These are phyloP conservation scores for Myriosclerotinia scirpicola DNA, from an alignment of 2,329 filamentous ascomycete species.

Conservation along the genomic window DNA sequence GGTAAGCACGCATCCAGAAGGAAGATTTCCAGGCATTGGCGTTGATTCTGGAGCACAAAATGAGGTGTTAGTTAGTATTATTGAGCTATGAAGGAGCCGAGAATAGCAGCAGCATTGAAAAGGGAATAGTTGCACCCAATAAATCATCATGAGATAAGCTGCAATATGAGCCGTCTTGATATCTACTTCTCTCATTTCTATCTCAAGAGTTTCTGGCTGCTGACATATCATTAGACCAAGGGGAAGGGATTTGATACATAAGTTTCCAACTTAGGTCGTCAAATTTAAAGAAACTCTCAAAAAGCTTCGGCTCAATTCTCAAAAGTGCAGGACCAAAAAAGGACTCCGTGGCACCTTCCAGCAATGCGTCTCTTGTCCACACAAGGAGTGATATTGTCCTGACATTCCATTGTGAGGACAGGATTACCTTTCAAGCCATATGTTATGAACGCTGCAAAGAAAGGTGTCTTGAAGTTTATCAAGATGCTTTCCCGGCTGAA, in stretches of 20 bases:
- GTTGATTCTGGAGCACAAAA: not conserved
- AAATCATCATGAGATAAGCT: not conserved
- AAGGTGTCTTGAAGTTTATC: not conserved
- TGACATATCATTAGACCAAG: conserved; percentile 15
- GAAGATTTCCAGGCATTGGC: not conserved
- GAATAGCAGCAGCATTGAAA: not conserved
- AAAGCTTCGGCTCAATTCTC: conserved; percentile 3
- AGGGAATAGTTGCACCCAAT: not conserved
- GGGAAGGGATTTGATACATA: conserved; percentile 17
- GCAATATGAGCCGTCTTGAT: not conserved
- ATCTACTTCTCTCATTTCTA: not conserved
- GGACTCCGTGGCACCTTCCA: not conserved
- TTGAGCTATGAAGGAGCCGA: too few relatives aligned
- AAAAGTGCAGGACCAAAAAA: conserved; percentile 21
- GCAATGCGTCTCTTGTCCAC: conserved; percentile 3
- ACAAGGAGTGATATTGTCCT: conserved; percentile 12
- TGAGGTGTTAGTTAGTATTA: too few relatives aligned
- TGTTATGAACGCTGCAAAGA: not conserved
- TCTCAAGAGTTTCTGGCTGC: not conserved
- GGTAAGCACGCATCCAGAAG: conserved; percentile 1
- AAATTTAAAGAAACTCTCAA: conserved; percentile 10
- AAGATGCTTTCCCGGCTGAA: not conserved
- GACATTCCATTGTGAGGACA: not conserved
- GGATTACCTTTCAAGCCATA: not conserved
- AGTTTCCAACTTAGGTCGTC: conserved; percentile 20